Percentiles rank a stretch among this genome's conserved stretches.
Evolutionary conservation across 108 stramenopile genomes (phyloP).

Genomic region (Fragilaria crotonensis): DNA sequence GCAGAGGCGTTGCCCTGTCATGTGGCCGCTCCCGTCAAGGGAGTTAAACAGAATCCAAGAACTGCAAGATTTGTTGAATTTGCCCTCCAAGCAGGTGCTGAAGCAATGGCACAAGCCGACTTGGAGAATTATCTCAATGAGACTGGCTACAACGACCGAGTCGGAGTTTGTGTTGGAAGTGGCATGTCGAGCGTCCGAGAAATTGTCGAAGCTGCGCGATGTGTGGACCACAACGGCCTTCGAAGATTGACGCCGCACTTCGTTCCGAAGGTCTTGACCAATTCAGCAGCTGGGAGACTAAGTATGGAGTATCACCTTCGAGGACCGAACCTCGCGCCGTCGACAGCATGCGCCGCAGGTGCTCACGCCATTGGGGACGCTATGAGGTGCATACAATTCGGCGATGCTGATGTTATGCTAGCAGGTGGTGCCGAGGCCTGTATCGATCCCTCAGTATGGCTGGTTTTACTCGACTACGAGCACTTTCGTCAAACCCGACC

Average conservation of each 20-base stretch:
- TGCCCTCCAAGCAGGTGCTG: slow-evolving; percentile 65
- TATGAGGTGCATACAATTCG: slow-evolving; percentile 70
- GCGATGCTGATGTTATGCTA: slow-evolving; percentile 87
- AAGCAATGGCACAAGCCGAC: slow-evolving; percentile 50
- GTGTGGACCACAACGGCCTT: slow-evolving; percentile 18
- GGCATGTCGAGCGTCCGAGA: slow-evolving; percentile 89
- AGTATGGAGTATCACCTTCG: slow-evolving; percentile 57
- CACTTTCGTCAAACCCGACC: slow-evolving; percentile 46
- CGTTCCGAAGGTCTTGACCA: slow-evolving; percentile 88
- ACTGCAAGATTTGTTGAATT: slow-evolving; percentile 70
- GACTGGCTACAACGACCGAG: slow-evolving; percentile 19
- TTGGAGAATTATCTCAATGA: slow-evolving; percentile 30
- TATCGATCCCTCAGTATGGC: slow-evolving; percentile 85
- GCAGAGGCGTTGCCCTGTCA: slow-evolving; percentile 62
- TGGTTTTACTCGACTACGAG: slow-evolving; percentile 89
- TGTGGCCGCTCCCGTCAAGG: slow-evolving; percentile 63
- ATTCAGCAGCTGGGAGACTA: slow-evolving; percentile 76
- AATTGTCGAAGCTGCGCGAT: slow-evolving; percentile 36
- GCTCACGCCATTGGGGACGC: slow-evolving; percentile 93
- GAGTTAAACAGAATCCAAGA: too few species aligned
- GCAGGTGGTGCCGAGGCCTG: slow-evolving; percentile 94
- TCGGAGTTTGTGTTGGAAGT: slow-evolving; percentile 76
- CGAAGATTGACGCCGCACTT: slow-evolving; percentile 84
- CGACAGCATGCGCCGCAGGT: slow-evolving; percentile 94
- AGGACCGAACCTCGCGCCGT: slow-evolving; percentile 80